Evolutionary conservation across 352 stramenopile genomes (phyloP), one percentile per base, ranked within the genome.

Genomic region (Peronospora farinosa): DNA sequence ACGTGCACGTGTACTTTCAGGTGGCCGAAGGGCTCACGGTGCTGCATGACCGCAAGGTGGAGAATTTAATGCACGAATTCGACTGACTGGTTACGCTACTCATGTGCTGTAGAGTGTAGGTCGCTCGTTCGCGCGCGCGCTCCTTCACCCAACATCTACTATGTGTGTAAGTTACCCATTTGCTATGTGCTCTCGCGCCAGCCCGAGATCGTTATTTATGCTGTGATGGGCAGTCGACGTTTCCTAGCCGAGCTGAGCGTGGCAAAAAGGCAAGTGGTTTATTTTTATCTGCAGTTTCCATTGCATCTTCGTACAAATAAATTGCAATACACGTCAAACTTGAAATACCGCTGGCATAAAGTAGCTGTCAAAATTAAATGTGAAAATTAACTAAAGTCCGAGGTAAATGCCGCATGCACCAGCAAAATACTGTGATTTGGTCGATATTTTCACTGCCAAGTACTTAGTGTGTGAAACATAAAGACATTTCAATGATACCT

Each of bases 1-100:
- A 93, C 56, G 83, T 93, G n/a, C 83, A 93, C 66, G 83, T 93
- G 57, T 93, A 92, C 63, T 72, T 93, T 37, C 83, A 92, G 69
- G 80, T 91, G 36, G 51, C 57, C 7, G 60, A 73, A 9, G 63
- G 58, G 38, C 50, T 64, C 17, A 72, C 69, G 7, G 82, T 92
- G 31, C 57, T 91, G 7, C 72, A 83, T 27, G 68, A 49, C 27
- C 73, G 82, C 12, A 67, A 75, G 38, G 65, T 89, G 35, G 78
- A 91, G 33, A 71, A 86, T 36, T 48, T 92, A 13, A 51, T 78
- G 39, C 82, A 92, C 50, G 77, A 89, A 57, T 54, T 86, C 41
- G 72, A 85, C 51, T 87, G 69, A 86, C 47, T 60, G 21, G 19
- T 33, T 59, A 21, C 51, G 19, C 25, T 66, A 4, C 23, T 16